phyloP scores from a whole-genome alignment of 2,329 filamentous ascomycete species.

The Fusarium sp. region DNA sequence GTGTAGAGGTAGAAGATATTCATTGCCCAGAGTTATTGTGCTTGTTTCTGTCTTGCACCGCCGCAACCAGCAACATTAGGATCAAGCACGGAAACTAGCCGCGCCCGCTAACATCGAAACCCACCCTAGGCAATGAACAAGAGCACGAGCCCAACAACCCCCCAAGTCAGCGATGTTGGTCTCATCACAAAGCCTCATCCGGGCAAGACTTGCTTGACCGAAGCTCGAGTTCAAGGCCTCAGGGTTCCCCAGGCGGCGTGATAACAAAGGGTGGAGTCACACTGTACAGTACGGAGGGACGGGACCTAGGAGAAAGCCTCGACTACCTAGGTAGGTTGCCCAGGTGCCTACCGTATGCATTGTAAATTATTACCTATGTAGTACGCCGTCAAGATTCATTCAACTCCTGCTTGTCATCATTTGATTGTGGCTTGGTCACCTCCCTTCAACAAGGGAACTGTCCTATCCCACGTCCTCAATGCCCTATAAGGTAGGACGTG shows the following conservation, averaged over 20 bases:
- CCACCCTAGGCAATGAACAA: conserved; percentile 13
- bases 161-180: conserved; percentile 3
- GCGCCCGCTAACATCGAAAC: conserved; percentile 13
- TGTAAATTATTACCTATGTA: not conserved
- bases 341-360: too few species aligned
- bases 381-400: conserved; percentile 1
- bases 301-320: too few species aligned
- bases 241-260: conserved; percentile 29
- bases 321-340: too few species aligned
- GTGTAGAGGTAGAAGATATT: conserved; percentile 2
- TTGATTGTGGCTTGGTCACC: conserved; percentile 24
- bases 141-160: conserved; percentile 18
- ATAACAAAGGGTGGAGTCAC: conserved; percentile 13
- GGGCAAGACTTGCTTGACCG: not conserved
- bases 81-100: conserved; percentile 4
- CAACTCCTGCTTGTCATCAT: conserved; percentile 23
- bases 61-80: conserved; percentile 9
- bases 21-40: conserved; percentile 8
- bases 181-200: conserved; percentile 16
- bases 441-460: conserved; percentile 8
- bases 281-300: not conserved
- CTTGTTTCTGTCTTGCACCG: conserved; percentile 20
- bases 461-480: not conserved
- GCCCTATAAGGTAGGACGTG: not conserved
- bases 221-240: conserved; percentile 18